A percentile compares a stretch with the other conserved stretches of the same genome.
These are phyloP conservation scores for Nigrograna mackinnonii DNA, from an alignment of 2,329 filamentous ascomycete genomes.

Conservation along the genomic window DNA sequence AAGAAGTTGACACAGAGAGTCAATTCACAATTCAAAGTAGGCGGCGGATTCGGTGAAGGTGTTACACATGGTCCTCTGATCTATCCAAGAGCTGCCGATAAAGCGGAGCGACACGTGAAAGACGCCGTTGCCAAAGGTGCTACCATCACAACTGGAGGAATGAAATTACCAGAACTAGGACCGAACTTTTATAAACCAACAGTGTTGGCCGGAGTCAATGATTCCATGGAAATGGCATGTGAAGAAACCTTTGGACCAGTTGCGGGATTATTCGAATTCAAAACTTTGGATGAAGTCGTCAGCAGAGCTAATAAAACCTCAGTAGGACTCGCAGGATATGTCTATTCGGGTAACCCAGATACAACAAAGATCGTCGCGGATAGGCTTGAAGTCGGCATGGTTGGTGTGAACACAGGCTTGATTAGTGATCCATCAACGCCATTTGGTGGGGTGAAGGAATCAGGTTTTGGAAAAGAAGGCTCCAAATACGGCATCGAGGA, in stretches of 20 bases:
- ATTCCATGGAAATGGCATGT: background rate
- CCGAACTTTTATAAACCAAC: background rate
- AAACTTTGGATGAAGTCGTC: background rate
- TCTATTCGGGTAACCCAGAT: slow-evolving; percentile 51
- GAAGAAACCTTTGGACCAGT: background rate
- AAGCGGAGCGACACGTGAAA: background rate
- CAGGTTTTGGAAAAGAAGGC: background rate
- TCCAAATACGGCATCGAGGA: too few relatives aligned
- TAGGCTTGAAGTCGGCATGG: slow-evolving; percentile 51
- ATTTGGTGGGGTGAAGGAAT: background rate
- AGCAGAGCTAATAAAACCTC: background rate
- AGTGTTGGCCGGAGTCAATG: background rate
- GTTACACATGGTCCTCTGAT: background rate
- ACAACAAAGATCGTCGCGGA: slow-evolving; percentile 48
- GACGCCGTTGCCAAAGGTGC: background rate
- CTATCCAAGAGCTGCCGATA: background rate
- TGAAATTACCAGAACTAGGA: background rate
- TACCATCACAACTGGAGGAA: background rate
- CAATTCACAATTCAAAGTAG: background rate
- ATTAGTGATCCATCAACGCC: background rate
- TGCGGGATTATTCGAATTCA: background rate
- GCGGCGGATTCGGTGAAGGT: background rate
- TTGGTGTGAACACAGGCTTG: slow-evolving; percentile 50
- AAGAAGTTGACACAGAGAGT: slow-evolving; percentile 54
- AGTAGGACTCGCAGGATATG: background rate